Base-by-base conservation (phyloP, 768 basidiomycete species). In the Leccinum subgranulosum region DNA sequence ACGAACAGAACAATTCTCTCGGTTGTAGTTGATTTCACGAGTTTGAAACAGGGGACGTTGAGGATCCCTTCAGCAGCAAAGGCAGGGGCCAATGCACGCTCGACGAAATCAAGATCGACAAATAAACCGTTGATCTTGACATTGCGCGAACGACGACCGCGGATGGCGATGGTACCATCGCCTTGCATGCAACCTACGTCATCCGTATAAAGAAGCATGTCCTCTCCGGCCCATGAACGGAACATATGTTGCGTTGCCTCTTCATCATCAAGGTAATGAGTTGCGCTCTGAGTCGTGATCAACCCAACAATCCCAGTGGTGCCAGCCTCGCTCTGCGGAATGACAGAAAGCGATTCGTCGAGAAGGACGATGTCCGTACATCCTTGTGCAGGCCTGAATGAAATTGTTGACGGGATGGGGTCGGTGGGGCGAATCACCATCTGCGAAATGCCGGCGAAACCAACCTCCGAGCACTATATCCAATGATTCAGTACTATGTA, bases 131-230 rank as follows among this genome's bases (percentile, higher is more conserved):
- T 63, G 47, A 58, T 53, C 51, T 62, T 61, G 51, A 61, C 55
- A n/a, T 48, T 61, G 39, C 60, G 60, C 33, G 60, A 62, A 27
- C 55, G 52, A 46, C 60, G 60, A 28, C 60, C 60, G 9, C 55
- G 60, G 12, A 61, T 61, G 6, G 33, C 17, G 15, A 61, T 58
- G 31, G 60, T 61, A 6, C 60, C 60, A 23, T 61, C 60, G 9
- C 23, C 60, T 33, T 62, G 60, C 60, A 61, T 61, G 60, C 55
- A 63, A 14, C 60, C 60, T 27, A 61, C 28, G 41, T 61, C 60
- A 21, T 62, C 51, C 6, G 60, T 61, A 34, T 63, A 61, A 29
- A 61, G 51, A 11, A 61, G 60, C 4, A 50, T 53, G 19, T 61
- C 41, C 31, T 62, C 51, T 29, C 60, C 60, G 23, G 48, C 41